phyloP scores from a whole-genome alignment of 2,329 filamentous ascomycete species.

The Paecilomyces formosus region DNA sequence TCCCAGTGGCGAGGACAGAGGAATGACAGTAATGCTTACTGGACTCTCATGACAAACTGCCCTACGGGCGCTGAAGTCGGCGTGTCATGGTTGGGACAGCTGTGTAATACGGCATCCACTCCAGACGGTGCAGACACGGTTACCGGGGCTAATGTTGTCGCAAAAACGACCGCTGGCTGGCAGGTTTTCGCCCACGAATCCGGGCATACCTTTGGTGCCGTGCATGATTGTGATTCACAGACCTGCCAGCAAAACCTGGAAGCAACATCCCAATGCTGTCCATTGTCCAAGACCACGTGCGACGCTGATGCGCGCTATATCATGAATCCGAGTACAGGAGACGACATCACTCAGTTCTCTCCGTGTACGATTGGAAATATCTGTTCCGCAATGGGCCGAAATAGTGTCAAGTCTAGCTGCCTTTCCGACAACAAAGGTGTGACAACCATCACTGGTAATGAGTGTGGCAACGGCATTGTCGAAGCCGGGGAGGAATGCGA shows the following conservation, averaged over 20 bases:
- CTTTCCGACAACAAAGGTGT: slow-evolving; percentile 81
- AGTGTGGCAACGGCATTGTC: slow-evolving; percentile 96
- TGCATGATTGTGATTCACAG: slow-evolving; percentile 76
- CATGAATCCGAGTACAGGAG: slow-evolving; percentile 87
- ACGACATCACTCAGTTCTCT: slow-evolving; percentile 71
- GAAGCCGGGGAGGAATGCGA: slow-evolving; percentile 93
- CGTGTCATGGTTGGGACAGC: slow-evolving; percentile 85
- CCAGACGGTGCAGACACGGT: slow-evolving; percentile 59
- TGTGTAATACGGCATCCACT: slow-evolving; percentile 56
- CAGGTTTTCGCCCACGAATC: slow-evolving; percentile 93
- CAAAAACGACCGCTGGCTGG: slow-evolving; percentile 78
- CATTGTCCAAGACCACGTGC: slow-evolving; percentile 59
- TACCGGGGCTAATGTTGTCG: slow-evolving; percentile 81
- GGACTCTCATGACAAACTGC: slow-evolving; percentile 80
- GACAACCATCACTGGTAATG: slow-evolving; percentile 68
- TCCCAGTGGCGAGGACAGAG: slow-evolving; percentile 78
- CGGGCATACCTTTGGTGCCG: slow-evolving; percentile 90
- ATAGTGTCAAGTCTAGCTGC: slow-evolving; percentile 68
- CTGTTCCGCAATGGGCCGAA: slow-evolving; percentile 73
- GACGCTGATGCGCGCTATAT: slow-evolving; percentile 74
- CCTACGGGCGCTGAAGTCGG: slow-evolving; percentile 79
- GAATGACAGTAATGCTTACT: slow-evolving; percentile 79
- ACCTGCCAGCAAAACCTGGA: slow-evolving; percentile 60
- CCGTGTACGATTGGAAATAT: slow-evolving; percentile 89
- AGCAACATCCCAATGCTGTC: slow-evolving; percentile 68